These are phyloP conservation scores for Ophiorrhiza pumila DNA, from an alignment of 257 asterid genomes.

Conservation along the genomic window DNA sequence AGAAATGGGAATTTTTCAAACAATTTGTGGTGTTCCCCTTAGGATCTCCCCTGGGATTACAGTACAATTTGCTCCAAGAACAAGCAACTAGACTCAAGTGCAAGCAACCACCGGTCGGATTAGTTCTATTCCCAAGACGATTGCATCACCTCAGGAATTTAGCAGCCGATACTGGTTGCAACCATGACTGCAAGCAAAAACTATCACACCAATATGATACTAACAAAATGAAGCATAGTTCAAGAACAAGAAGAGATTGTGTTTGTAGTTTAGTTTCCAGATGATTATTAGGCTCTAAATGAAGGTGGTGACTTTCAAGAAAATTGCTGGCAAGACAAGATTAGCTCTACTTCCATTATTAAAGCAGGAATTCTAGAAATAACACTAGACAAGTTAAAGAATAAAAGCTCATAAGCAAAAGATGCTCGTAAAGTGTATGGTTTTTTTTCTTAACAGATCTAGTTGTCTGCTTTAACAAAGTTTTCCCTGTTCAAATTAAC, in stretches of 20 bases:
- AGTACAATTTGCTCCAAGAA: neutral
- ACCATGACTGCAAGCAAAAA: constrained; percentile 8
- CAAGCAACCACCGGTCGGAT: neutral
- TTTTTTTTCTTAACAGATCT: neutral
- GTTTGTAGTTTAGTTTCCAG: neutral
- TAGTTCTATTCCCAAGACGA: neutral
- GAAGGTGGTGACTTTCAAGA: neutral
- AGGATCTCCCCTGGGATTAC: neutral
- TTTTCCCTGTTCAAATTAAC: neutral
- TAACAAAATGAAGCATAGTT: neutral
- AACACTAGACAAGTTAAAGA: neutral
- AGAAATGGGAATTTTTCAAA: neutral
- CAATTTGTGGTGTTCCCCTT: neutral
- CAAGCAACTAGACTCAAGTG: neutral
- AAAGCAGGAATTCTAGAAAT: neutral
- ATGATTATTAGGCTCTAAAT: neutral
- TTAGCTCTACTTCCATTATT: neutral
- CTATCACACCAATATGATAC: neutral
- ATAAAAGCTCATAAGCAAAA: neutral
- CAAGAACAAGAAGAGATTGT: neutral
- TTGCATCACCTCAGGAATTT: neutral
- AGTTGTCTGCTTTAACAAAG: neutral
- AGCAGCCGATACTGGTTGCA: neutral
- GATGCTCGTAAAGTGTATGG: neutral
- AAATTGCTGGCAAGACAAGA: neutral